Evolutionary conservation across 306 rosid genomes (phyloP), one percentile per base, ranked within the genome.

Genomic region (Prunus campanulata): DNA sequence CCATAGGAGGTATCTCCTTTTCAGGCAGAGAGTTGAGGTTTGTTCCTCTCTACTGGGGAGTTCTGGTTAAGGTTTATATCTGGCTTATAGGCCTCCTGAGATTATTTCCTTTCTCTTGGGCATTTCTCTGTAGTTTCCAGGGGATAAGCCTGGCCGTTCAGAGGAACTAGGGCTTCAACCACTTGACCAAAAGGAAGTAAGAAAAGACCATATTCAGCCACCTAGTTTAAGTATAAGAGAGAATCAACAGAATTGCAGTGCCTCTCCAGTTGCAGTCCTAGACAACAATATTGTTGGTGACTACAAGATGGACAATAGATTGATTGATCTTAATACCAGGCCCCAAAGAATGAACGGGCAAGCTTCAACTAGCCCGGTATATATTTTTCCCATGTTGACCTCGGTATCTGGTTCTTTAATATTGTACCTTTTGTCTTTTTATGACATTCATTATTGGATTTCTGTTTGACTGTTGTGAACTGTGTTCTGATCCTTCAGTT

Each of bases 21-120:
- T 90, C 80, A 82, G 96, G 82, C 96, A 88, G 72, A 90, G 89
- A 89, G 72, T 75, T 25, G 90, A 88, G 92, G 90, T 88, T 74
- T 74, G 86, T 81, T 55, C 52, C 66, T 48, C 55, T 66, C 71
- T 35, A 59, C 78, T 39, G 63, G 75, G 69, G 57, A 57, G 71
- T 48, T 35, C 19, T 19, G 48, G 32, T 70, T 81, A 52, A 24
- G 67, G 68, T 76, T 62, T 47, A 32, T 56, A 3, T 46, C n/a
- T n/a, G 62, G 44, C 20, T 66, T 51, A 14, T 3, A 15, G 76
- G 3, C 46, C 48, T 15, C 63, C 30, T 10, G 56, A 18, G 56
- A 0, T 44, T 71, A 18, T 71, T 30, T 73, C 29, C 47, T 85
- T 12, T 57, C 49, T 14, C 56, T 47, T 54, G 83, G 74, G 30